Percentiles rank a stretch among this genome's conserved stretches.
These are phyloP conservation scores for Macadamia tetraphylla DNA, from an alignment of 164 flowering plant species.

Conservation along the genomic window DNA sequence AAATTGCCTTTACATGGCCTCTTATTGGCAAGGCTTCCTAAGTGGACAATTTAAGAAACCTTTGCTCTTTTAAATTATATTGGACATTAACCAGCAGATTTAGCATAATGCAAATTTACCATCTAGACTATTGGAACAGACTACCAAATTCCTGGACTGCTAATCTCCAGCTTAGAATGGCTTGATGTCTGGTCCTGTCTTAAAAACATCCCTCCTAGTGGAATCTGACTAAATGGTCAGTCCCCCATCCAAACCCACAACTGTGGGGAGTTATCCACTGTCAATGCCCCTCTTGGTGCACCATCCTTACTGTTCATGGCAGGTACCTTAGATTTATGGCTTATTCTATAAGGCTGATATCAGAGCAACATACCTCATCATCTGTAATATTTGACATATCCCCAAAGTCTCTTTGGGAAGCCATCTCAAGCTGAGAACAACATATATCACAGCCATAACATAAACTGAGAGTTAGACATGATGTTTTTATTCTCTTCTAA, in stretches of 20 bases:
- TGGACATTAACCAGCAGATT: no score
- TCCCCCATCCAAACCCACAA: background rate
- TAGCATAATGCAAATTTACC: no score
- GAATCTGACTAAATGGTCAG: background rate
- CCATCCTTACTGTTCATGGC: background rate
- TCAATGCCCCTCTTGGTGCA: background rate
- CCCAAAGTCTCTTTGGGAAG: conserved; percentile 53
- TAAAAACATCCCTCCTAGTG: no score
- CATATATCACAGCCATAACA: background rate
- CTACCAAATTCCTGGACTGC: no score
- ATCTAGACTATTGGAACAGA: no score
- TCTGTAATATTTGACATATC: conserved; percentile 31
- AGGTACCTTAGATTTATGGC: background rate
- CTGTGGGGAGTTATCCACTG: background rate
- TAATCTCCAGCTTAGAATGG: no score
- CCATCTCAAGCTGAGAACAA: conserved; percentile 63
- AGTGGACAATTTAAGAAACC: no score
- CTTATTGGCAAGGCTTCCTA: no score
- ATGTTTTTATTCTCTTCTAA: background rate
- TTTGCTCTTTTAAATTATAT: no score
- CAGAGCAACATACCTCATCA: conserved; percentile 48
- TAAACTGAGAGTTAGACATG: background rate
- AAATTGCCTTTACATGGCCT: no score
- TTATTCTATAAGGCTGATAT: conserved; percentile 2
- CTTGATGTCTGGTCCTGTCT: no score